Evolutionary conservation across 352 stramenopile genomes (phyloP).

Genomic region (Elongisporangium anandrum): DNA sequence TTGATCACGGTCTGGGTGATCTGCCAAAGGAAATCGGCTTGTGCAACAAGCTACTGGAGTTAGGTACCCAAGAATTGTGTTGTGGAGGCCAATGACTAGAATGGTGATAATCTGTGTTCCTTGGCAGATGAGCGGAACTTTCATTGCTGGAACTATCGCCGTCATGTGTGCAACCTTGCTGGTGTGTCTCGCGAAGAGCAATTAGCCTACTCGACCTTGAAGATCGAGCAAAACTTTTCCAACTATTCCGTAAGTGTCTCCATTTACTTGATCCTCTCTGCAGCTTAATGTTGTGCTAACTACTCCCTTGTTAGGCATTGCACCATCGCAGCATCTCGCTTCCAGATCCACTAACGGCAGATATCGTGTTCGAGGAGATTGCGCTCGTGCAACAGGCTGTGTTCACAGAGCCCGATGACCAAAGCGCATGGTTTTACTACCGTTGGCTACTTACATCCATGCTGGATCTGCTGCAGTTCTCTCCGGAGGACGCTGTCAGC

Average conservation of each 20-base stretch:
- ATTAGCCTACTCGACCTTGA: slow-evolving; percentile 92
- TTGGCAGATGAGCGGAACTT: slow-evolving; percentile 97
- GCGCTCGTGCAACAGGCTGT: slow-evolving; percentile 91
- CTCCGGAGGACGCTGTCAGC: slow-evolving; percentile 24
- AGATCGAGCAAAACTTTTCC: slow-evolving; percentile 98
- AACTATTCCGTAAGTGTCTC: slow-evolving; percentile 92
- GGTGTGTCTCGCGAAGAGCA: slow-evolving; percentile 63
- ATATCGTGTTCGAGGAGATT: slow-evolving; percentile 71
- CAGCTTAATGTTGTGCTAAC: background rate
- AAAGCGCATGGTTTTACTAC: slow-evolving; percentile 99
- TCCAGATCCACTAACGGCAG: slow-evolving; percentile 35
- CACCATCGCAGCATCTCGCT: slow-evolving; percentile 65
- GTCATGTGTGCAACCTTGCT: slow-evolving; percentile 59
- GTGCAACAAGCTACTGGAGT: slow-evolving; percentile 68
- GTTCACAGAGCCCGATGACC: slow-evolving; percentile 98
- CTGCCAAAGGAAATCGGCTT: slow-evolving; percentile 72
- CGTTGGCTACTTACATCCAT: slow-evolving; percentile 89
- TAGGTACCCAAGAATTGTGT: too few species aligned
- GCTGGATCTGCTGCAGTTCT: slow-evolving; percentile 43
- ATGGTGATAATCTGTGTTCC: slow-evolving; percentile 18
- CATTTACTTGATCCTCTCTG: too few species aligned
- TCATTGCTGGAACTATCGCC: slow-evolving; percentile 99
- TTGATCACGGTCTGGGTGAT: slow-evolving; percentile 64
- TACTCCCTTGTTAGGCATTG: slow-evolving; percentile 25
- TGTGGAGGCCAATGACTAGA: too few species aligned